These are phyloP conservation scores for Didymellaceae sp. DNA, from an alignment of 2,329 filamentous ascomycete genomes.

Conservation along the genomic window DNA sequence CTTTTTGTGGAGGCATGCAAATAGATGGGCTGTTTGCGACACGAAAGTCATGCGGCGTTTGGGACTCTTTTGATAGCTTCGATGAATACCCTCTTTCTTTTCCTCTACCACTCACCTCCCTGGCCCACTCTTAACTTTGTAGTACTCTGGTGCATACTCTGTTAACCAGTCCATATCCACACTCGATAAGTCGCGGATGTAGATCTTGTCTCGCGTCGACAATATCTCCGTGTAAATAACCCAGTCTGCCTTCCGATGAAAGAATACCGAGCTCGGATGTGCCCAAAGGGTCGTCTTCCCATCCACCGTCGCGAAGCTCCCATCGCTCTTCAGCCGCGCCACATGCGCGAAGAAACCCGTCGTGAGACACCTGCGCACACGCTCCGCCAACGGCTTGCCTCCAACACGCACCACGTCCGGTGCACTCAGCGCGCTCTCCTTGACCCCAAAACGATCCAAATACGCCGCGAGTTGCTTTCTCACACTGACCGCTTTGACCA, in stretches of 20 bases:
- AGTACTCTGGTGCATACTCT: constrained; percentile 81
- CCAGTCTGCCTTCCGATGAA: constrained; percentile 96
- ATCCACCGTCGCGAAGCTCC: constrained; percentile 84
- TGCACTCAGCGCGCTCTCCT: constrained; percentile 56
- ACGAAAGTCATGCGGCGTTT: constrained; percentile 15
- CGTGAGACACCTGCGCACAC: constrained; percentile 84
- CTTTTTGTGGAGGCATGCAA: constrained; percentile 69
- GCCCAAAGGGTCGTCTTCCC: constrained; percentile 80
- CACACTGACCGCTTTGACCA: constrained; percentile 84
- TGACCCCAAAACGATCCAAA: constrained; percentile 82
- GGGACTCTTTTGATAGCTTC: constrained; percentile 9
- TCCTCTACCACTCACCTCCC: constrained; percentile 6
- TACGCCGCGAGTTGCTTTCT: constrained; percentile 85
- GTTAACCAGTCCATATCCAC: constrained; percentile 92
- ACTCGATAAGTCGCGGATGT: constrained; percentile 89
- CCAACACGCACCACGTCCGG: constrained; percentile 48
- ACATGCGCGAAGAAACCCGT: constrained; percentile 92
- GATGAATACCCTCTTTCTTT: constrained; percentile 16
- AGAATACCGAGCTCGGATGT: constrained; percentile 92
- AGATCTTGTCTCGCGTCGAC: constrained; percentile 87
- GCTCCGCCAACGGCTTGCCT: constrained; percentile 65
- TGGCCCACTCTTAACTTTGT: constrained; percentile 40
- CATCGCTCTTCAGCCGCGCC: constrained; percentile 91
- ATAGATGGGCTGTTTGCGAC: constrained; percentile 17
- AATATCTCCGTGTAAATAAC: constrained; percentile 94